These are phyloP conservation scores for Penicillium crystallinum DNA, from an alignment of 495 filamentous ascomycete species.

Conservation along the genomic window DNA sequence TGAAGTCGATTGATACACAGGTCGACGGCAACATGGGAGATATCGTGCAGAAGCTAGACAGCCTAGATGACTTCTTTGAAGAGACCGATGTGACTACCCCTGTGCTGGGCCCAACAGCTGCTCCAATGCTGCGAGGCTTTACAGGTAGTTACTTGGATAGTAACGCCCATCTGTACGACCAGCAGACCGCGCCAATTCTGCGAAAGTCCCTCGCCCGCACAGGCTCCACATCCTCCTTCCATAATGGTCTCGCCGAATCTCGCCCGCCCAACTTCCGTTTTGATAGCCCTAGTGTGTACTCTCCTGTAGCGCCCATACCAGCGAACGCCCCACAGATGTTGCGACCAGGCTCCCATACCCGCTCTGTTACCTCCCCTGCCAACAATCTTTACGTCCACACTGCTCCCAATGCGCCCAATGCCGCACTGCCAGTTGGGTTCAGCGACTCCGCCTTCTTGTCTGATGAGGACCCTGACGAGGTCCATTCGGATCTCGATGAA, in stretches of 20 bases:
- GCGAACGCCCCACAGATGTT: constrained; percentile 24
- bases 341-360: constrained; percentile 58
- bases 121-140: constrained; percentile 57
- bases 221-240: constrained; percentile 71
- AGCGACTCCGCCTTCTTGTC: constrained; percentile 52
- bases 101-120: constrained; percentile 32
- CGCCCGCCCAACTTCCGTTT: constrained; percentile 51
- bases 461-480: constrained; percentile 49
- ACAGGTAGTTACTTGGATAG: constrained; percentile 65
- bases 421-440: constrained; percentile 25
- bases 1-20: constrained; percentile 83
- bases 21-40: constrained; percentile 75
- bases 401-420: constrained; percentile 19
- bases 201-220: constrained; percentile 73
- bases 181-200: constrained; percentile 86
- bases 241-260: constrained; percentile 78
- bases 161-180: constrained; percentile 85
- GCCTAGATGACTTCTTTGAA: constrained; percentile 93
- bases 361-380: constrained; percentile 68
- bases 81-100: constrained; percentile 51
- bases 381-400: constrained; percentile 48
- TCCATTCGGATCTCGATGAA: constrained; percentile 43
- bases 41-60: constrained; percentile 84
- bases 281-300: constrained; percentile 59
- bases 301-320: constrained; percentile 27